Conservation (phyloP, 2,329 filamentous ascomycete genomes). For the Aspergillus aculeatinus region DNA sequence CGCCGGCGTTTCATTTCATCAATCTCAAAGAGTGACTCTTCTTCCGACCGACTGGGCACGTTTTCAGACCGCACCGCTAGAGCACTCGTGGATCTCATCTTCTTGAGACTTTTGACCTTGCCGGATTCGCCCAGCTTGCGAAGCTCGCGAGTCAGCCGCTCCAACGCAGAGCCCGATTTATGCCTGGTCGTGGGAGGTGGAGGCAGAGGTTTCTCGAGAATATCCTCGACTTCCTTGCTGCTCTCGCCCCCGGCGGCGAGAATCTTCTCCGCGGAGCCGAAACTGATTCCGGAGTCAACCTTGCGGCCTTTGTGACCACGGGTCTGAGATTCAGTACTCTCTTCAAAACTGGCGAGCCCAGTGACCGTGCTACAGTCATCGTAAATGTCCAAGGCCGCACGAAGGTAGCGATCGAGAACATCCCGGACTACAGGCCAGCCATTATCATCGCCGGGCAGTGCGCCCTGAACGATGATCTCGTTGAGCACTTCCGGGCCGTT, state of each 20-base stretch:
- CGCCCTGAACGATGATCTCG: slow-evolving; percentile 55
- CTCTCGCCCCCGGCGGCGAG: slow-evolving; percentile 43
- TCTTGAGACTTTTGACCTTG: slow-evolving; percentile 30
- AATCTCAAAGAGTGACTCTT: slow-evolving; percentile 47
- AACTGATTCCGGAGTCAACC: slow-evolving; percentile 64
- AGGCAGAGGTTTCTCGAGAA: slow-evolving; percentile 44
- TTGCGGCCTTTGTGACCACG: slow-evolving; percentile 52
- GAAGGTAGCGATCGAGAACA: slow-evolving; percentile 59
- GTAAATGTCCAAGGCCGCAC: slow-evolving; percentile 60
- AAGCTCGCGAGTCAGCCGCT: slow-evolving; percentile 60
- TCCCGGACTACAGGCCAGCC: slow-evolving; percentile 55
- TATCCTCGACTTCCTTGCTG: slow-evolving; percentile 30
- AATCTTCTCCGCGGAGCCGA: slow-evolving; percentile 43
- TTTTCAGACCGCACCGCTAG: slow-evolving; percentile 46
- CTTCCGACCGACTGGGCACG: slow-evolving; percentile 32
- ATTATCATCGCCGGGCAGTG: slow-evolving; percentile 51
- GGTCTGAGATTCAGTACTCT: slow-evolving; percentile 26
- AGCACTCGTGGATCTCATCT: slow-evolving; percentile 56
- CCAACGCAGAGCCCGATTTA: slow-evolving; percentile 51
- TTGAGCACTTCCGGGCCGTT: slow-evolving; percentile 55
- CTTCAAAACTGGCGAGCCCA: slow-evolving; percentile 41
- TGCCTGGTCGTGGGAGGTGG: slow-evolving; percentile 30
- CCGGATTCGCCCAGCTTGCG: slow-evolving; percentile 43
- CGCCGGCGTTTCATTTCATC: slow-evolving; percentile 51
- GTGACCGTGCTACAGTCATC: slow-evolving; percentile 57